phyloP scores from a whole-genome alignment of 2,329 filamentous ascomycete species.

The Alternaria sp. region DNA sequence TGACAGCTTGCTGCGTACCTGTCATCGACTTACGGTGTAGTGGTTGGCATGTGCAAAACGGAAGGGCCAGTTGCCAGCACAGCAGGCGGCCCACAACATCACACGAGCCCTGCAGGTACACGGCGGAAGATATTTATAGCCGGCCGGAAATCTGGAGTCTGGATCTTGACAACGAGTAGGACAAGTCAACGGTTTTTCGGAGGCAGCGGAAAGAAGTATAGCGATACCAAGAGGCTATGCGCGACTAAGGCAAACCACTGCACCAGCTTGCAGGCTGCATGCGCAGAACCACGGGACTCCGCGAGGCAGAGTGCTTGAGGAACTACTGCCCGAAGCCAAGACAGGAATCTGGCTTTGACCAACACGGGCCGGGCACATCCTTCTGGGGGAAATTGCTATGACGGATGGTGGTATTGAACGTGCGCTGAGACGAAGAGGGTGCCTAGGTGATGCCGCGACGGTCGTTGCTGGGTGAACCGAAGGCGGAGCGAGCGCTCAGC shows the following conservation, averaged over 20 bases:
- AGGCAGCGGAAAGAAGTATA: conserved; percentile 6
- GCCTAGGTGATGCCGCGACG: conserved; percentile 3
- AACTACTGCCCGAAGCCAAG: background rate
- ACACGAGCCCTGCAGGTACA: conserved; percentile 5
- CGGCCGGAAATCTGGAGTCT: conserved; percentile 2
- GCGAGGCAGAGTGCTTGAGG: background rate
- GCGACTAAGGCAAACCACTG: conserved; percentile 8
- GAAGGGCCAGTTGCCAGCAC: background rate
- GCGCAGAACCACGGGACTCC: background rate
- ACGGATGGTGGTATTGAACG: conserved; percentile 14
- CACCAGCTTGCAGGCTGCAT: conserved; percentile 3
- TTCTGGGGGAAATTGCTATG: conserved; percentile 4
- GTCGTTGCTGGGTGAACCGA: conserved; percentile 28
- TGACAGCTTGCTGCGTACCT: conserved; percentile 1
- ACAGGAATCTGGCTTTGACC: background rate
- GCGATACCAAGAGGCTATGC: background rate
- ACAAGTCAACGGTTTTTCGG: conserved; percentile 1
- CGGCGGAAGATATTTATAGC: conserved; percentile 4
- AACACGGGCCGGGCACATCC: background rate
- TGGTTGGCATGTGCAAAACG: conserved; percentile 1
- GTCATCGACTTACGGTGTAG: conserved; percentile 1
- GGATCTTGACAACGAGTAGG: background rate
- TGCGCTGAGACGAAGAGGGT: conserved; percentile 10
- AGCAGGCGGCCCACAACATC: conserved; percentile 5
- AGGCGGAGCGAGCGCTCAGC: conserved; percentile 8